Conservation (phyloP, 1,284 basidiomycete genomes). For the Mycosarcoma mackinlayi region DNA sequence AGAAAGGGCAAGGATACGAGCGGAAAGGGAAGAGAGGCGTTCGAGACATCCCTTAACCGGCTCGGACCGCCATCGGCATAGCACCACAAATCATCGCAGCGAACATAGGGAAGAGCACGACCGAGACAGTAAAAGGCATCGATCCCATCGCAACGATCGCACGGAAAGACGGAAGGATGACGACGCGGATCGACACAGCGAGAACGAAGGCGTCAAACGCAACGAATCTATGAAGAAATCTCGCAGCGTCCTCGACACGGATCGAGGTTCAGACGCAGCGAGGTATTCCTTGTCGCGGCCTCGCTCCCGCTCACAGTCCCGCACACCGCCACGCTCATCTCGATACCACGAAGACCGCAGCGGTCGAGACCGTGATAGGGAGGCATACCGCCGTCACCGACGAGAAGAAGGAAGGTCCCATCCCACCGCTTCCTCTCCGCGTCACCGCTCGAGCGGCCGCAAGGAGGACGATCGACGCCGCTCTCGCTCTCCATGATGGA, state of each 20-base stretch:
- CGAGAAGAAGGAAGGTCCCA: neutral
- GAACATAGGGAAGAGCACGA: neutral
- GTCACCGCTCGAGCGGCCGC: neutral
- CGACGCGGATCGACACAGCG: too few species aligned
- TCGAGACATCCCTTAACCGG: neutral
- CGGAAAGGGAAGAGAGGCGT: constrained; percentile 25
- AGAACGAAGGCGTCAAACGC: constrained; percentile 21
- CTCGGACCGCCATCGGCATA: neutral
- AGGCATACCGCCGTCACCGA: neutral
- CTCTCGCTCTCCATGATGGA: constrained; percentile 9
- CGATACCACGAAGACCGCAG: neutral
- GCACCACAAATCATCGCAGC: neutral
- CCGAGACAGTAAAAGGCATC: neutral
- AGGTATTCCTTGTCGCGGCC: neutral
- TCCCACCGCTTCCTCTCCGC: neutral
- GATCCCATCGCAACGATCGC: neutral
- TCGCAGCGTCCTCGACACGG: constrained; percentile 20
- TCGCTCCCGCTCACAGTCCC: constrained; percentile 8
- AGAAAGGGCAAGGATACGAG: constrained; percentile 53
- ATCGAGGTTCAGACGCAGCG: neutral
- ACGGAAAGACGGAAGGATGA: neutral
- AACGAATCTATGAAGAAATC: constrained; percentile 31
- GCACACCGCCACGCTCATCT: constrained; percentile 1
- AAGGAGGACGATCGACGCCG: constrained; percentile 13
- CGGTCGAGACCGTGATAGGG: constrained; percentile 1